phyloP scores from a whole-genome alignment of 1,139 yeast species.

The Sugiyamaella castrensis region DNA sequence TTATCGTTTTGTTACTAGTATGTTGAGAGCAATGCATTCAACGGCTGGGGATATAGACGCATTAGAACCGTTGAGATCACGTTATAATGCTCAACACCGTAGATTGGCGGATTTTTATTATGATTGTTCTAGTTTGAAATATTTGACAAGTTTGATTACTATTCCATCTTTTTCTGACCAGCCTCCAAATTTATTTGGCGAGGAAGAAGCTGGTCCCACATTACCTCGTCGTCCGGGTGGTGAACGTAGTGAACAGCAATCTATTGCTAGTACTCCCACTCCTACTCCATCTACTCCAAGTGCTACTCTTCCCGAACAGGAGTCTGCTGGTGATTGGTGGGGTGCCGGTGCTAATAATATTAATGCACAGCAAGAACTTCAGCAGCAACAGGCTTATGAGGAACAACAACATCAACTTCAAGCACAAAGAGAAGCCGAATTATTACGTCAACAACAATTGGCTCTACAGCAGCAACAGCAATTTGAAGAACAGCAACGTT shows the following conservation, averaged over 20 bases:
- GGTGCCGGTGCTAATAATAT: constrained; percentile 25
- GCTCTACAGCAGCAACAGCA: constrained; percentile 62
- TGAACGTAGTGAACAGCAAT: constrained; percentile 23
- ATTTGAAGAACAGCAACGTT: constrained; percentile 68
- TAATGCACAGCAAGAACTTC: constrained; percentile 32
- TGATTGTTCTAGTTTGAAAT: constrained; percentile 83
- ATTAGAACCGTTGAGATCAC: constrained; percentile 65
- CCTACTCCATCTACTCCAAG: constrained; percentile 48
- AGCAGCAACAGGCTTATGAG: constrained; percentile 43
- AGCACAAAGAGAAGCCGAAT: constrained; percentile 49
- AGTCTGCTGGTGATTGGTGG: constrained; percentile 47
- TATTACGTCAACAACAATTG: constrained; percentile 45
- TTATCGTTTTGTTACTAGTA: constrained; percentile 81
- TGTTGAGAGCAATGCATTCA: constrained; percentile 85
- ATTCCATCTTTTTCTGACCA: constrained; percentile 76
- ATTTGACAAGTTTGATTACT: constrained; percentile 76
- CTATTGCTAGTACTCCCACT: constrained; percentile 44
- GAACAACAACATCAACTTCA: constrained; percentile 51
- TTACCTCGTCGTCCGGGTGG: constrained; percentile 44
- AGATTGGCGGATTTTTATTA: constrained; percentile 82
- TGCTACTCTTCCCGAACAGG: constrained; percentile 26
- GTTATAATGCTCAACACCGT: constrained; percentile 77
- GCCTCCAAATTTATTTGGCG: constrained; percentile 63
- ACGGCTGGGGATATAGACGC: constrained; percentile 78
- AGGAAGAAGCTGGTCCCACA: constrained; percentile 45